Base-by-base conservation (phyloP, 1,139 yeast genomes). In the Kluyveromyces sp. region DNA sequence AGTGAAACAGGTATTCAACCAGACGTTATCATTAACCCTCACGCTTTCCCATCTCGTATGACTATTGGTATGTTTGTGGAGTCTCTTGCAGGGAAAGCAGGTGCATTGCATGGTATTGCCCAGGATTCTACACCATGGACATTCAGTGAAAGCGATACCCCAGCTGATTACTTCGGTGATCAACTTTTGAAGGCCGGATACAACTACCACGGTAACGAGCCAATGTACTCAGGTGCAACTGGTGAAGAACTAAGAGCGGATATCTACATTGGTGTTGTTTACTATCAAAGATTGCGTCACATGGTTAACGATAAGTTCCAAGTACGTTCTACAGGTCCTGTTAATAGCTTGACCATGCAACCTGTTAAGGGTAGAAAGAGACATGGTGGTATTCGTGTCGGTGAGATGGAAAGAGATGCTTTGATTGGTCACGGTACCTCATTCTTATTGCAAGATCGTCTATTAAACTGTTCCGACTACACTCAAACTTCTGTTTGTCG, bases 351-450 rank as follows among this genome's bases (percentile, higher is more conserved):
- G 62, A 94, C 98, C 21, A 90, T 92, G 97, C 99, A 92, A 74
- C 99, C 99, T 41, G 98, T 92, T 50, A 92, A 94, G 73, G 99
- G 99, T 62, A 84, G 99, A 73, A 94, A 92, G 81, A 82, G 98
- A 72, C 82, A 85, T 56, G 99, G 99, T 71, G 99, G 99, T 83
- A 92, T 92, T 59, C 95, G 99, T 77, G 95, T 92, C 37, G 98
- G 98, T 66, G 98, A 92, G 69, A 92, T 92, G 99, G 99, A 92
- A 72, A 86, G 98, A 73, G 99, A 92, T 75, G 98, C 98, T 2
- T 74, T 92, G 60, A 89, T 92, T 65, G 99, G 98, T 52, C 98
- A 94, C 65, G 99, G 98, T 70, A 84, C 98, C n/a, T 89, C 98
- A 1, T 92, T 79, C 79, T 72, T 92, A 61, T 73, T 92, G 57